These are phyloP conservation scores for Pleomassaria siparia DNA, from an alignment of 2,329 filamentous ascomycete species.

Conservation along the genomic window DNA sequence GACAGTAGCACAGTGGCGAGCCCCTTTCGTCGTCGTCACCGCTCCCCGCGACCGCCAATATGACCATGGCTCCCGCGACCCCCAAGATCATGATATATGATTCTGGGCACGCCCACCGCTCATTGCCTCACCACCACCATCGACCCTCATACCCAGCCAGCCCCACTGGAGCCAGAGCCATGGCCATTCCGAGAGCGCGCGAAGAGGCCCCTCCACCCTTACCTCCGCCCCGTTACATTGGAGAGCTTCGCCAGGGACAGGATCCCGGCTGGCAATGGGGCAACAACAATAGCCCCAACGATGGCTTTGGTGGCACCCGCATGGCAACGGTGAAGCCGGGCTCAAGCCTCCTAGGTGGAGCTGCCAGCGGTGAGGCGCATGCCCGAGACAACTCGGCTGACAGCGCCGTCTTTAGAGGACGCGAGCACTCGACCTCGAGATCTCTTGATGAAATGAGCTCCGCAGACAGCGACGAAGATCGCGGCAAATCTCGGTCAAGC, in stretches of 20 bases:
- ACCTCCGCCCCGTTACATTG: constrained; percentile 63
- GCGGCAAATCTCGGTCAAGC: constrained; percentile 34
- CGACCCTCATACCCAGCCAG: constrained; percentile 38
- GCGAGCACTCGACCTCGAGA: constrained; percentile 44
- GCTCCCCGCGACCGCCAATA: constrained; percentile 19
- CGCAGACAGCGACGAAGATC: constrained; percentile 40
- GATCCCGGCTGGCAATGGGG: constrained; percentile 66
- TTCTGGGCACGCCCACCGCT: constrained; percentile 37
- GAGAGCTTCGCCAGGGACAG: constrained; percentile 57
- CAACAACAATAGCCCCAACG: constrained; percentile 55
- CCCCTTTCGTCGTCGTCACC: constrained; percentile 15
- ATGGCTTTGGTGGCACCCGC: constrained; percentile 50
- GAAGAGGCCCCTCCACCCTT: constrained; percentile 63
- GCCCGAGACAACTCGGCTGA: constrained; percentile 30
- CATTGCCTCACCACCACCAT: constrained; percentile 28
- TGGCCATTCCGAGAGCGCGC: constrained; percentile 64
- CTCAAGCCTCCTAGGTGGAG: constrained; percentile 48
- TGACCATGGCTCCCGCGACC: constrained; percentile 40
- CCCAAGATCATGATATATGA: constrained; percentile 49
- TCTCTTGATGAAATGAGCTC: constrained; percentile 42
- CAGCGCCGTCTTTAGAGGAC: constrained; percentile 34
- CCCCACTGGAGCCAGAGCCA: constrained; percentile 52
- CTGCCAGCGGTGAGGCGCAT: constrained; percentile 19
- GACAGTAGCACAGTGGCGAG: constrained; percentile 37
- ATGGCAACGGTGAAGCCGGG: constrained; percentile 50